Evolutionary conservation across 202 grass and related monocot genomes (phyloP).

Genomic region (Saccharum hybrid): DNA sequence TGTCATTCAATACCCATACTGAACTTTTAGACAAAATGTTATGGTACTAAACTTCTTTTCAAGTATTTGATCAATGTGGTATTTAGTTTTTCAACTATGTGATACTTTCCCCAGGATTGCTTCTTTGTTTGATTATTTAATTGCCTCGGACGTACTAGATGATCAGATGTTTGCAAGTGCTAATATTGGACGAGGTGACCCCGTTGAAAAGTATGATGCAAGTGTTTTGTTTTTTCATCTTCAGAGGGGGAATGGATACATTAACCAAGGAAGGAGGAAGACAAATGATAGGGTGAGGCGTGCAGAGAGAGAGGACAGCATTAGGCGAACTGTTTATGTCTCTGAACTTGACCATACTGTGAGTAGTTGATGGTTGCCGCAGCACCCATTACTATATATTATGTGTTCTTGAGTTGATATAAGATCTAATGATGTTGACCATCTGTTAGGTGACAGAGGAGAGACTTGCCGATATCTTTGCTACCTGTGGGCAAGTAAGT

Average conservation of each 20-base stretch:
- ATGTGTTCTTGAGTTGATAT: conserved; percentile 28
- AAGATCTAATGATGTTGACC: conserved; percentile 44
- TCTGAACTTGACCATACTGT: conserved; percentile 86
- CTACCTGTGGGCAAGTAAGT: conserved; percentile 86
- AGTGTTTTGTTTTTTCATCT: conserved; percentile 26
- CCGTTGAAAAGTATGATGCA: conserved; percentile 27
- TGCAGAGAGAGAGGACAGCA: conserved; percentile 83
- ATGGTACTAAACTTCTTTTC: neutral
- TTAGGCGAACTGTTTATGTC: conserved; percentile 91
- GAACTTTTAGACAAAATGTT: neutral
- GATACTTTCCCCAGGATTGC: conserved; percentile 9
- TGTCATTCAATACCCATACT: neutral
- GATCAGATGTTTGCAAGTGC: conserved; percentile 12
- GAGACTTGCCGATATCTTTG: conserved; percentile 92
- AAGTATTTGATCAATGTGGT: too few species aligned
- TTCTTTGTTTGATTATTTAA: conserved; percentile 21
- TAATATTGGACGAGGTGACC: neutral
- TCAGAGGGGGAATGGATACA: conserved; percentile 67
- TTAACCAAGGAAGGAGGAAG: conserved; percentile 62
- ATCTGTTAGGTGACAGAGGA: conserved; percentile 90
- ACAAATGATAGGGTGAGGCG: conserved; percentile 58
- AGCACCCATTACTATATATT: conserved; percentile 10
- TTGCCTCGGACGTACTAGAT: neutral
- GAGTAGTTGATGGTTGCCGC: conserved; percentile 53
- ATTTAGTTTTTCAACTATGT: neutral